phyloP scores from a whole-genome alignment of 2,329 filamentous ascomycete species.

The Pseudogymnoascus sp. region DNA sequence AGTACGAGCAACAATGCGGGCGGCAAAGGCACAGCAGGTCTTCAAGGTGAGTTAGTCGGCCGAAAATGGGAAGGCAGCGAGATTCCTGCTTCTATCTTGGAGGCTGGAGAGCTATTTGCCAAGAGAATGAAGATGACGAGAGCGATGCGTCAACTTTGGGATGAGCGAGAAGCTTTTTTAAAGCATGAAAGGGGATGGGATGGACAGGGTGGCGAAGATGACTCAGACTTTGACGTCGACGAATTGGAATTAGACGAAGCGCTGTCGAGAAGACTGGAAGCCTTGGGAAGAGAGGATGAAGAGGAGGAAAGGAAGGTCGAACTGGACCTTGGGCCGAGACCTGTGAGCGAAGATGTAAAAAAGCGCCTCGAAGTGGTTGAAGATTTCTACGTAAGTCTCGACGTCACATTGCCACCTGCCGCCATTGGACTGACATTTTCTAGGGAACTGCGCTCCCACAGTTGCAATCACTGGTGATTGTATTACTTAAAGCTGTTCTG shows the following conservation, averaged over 20 bases:
- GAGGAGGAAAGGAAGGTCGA: constrained; percentile 31
- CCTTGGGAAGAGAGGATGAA: constrained; percentile 19
- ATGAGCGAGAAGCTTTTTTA: constrained; percentile 83
- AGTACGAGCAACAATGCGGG: constrained; percentile 81
- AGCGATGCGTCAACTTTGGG: constrained; percentile 88
- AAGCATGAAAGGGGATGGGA: constrained; percentile 90
- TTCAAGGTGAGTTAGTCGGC: constrained; percentile 73
- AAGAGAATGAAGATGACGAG: constrained; percentile 84
- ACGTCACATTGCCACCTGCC: not conserved
- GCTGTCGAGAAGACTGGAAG: constrained; percentile 34
- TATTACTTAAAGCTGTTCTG: constrained; percentile 80
- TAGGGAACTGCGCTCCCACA: constrained; percentile 71
- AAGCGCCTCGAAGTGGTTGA: constrained; percentile 67
- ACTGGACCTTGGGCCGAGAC: constrained; percentile 43
- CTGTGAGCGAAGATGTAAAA: constrained; percentile 46
- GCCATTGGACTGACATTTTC: constrained; percentile 23
- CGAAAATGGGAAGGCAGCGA: constrained; percentile 89
- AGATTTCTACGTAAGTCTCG: constrained; percentile 66
- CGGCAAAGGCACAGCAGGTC: constrained; percentile 73
- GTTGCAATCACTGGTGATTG: constrained; percentile 86
- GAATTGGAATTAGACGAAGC: constrained; percentile 34
- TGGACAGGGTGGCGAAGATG: constrained; percentile 34
- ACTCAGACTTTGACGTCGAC: constrained; percentile 33
- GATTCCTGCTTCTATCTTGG: constrained; percentile 86
- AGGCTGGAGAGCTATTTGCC: constrained; percentile 88